Evolutionary conservation across 176 grass and related monocot genomes (phyloP).

Genomic region (Rhynchospora pubera): DNA sequence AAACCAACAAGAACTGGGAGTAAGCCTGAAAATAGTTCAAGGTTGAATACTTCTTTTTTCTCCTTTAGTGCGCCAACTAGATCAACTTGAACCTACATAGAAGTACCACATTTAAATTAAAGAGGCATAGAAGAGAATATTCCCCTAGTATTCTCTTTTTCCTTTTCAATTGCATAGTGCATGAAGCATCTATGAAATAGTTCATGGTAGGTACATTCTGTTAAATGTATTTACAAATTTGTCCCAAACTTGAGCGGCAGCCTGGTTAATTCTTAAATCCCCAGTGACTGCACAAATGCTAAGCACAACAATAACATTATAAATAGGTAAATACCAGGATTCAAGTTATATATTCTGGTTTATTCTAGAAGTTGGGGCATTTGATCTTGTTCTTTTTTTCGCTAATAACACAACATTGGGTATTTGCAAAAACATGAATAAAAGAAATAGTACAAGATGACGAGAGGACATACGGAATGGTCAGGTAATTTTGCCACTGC

Average conservation of each 20-base stretch:
- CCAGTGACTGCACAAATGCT: not conserved
- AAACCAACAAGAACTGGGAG: slow-evolving; percentile 65
- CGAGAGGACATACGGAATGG: slow-evolving; percentile 54
- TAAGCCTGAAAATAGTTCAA: slow-evolving; percentile 74
- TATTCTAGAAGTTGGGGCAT: not conserved
- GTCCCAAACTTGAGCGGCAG: not conserved
- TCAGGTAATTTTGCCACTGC: slow-evolving; percentile 76
- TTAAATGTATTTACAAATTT: not conserved
- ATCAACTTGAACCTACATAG: slow-evolving; percentile 87
- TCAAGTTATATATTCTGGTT: not conserved
- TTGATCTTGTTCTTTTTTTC: not conserved
- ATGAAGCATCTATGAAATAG: not conserved
- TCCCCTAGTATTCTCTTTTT: not conserved
- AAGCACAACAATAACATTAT: not conserved
- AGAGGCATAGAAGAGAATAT: not conserved
- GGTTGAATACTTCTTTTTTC: slow-evolving; percentile 69
- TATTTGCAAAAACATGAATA: slow-evolving; percentile 23
- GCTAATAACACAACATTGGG: not conserved
- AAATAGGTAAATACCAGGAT: not conserved
- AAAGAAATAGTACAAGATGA: slow-evolving; percentile 1
- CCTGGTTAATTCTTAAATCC: not conserved
- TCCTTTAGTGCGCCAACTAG: slow-evolving; percentile 62
- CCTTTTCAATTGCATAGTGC: not conserved
- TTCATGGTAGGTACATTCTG: not conserved
- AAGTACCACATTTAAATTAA: not conserved